phyloP scores from a whole-genome alignment of 805 yeast species.

The Debaryomyces prosopidis region DNA sequence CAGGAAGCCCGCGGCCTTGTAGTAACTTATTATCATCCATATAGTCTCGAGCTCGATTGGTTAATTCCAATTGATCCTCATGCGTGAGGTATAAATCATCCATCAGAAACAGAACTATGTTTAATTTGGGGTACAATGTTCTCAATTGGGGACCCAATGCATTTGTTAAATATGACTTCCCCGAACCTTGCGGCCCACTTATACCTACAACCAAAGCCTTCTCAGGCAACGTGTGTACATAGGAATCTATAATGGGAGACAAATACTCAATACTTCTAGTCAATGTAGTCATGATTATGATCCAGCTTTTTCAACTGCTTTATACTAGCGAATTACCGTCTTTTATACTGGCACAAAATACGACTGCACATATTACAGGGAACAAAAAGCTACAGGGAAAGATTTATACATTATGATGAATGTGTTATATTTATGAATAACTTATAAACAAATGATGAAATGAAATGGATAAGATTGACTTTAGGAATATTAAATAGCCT shows the following conservation, averaged over 20 bases:
- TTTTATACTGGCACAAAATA: no score
- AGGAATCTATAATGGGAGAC: conserved; percentile 20
- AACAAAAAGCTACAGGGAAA: no score
- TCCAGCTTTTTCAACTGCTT: no score
- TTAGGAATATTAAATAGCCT: conserved; percentile 52
- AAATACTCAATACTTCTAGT: conserved; percentile 24
- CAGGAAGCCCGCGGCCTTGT: conserved; percentile 87
- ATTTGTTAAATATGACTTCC: conserved; percentile 61
- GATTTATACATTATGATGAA: background rate
- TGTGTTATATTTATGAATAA: background rate
- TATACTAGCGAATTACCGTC: no score
- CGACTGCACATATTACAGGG: no score
- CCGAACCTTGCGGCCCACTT: conserved; percentile 80
- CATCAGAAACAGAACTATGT: conserved; percentile 59
- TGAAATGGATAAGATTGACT: background rate
- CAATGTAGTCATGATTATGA: conserved; percentile 8
- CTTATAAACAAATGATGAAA: background rate
- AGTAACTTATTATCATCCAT: conserved; percentile 52
- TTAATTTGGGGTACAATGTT: conserved; percentile 32
- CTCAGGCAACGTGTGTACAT: conserved; percentile 18
- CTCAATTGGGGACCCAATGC: conserved; percentile 37
- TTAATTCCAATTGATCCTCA: conserved; percentile 54
- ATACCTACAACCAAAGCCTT: conserved; percentile 55
- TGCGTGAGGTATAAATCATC: conserved; percentile 85
- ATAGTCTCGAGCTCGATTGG: conserved; percentile 17